Base-by-base conservation (phyloP, 1,139 yeast species). In the Nadsonia starkeyi-henricii region DNA sequence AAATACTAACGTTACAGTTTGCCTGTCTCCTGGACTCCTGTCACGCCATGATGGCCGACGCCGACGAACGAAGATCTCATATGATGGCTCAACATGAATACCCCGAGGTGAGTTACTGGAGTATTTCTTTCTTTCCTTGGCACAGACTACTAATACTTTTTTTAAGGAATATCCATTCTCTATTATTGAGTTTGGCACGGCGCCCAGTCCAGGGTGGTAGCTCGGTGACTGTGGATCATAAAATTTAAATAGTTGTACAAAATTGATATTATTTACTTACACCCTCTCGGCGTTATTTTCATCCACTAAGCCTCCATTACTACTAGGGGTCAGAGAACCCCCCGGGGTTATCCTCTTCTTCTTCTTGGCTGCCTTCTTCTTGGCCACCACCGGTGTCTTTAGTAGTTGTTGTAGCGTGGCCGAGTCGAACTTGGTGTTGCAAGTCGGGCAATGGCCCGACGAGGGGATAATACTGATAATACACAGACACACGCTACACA, bases 401-500 rank as follows among this genome's bases (percentile, higher is more conserved):
- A 69, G 73, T 53, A 79, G 58, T 46, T 69, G 71, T 53, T 74
- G 70, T 65, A 86, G 59, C 60, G 82, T 66, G 67, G 78, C 69
- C 66, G 77, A 67, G 55, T 77, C 75, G 65, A 79, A 72, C 54
- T 74, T 60, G 61, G 95, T 66, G 63, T 78, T 74, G 66, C 82
- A 78, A 64, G 88, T 79, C 1, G 86, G 85, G 58, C 88, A 81
- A 49, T 65, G 68, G 47, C 70, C 72, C 41, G 64, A 75, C 49
- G 64, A 68, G 47, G 77, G 84, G 63, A 73, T 61, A 67, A 69
- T 52, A 47, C 60, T 61, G 65, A 64, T 62, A 44, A 65, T 85
- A 62, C 97, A 89, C 23, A 93, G 69, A 62, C 99, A 93, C 26
- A 93, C 96, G 21, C 95, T 83, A 64, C 99, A 93, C 2, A 93